Base-by-base conservation (phyloP, 805 yeast species). In the Clavispora fructus region DNA sequence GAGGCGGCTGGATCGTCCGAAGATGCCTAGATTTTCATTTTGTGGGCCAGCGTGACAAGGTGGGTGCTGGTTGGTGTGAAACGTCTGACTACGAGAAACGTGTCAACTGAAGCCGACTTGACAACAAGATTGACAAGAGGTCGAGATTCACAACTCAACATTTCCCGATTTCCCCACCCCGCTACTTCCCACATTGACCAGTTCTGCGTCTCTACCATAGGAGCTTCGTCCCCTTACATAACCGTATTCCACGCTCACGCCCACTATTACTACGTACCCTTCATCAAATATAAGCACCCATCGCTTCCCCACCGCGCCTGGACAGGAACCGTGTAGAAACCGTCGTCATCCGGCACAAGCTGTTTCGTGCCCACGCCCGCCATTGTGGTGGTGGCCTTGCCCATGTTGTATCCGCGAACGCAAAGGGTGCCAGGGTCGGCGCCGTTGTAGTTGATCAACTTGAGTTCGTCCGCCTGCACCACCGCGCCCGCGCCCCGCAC, bases 341-440 rank as follows among this genome's bases (percentile, higher is more conserved):
- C 77, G 29, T 68, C 69, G 13, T 25, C 25, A 25, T 52, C 55
- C 3, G 57, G 58, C 11, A n/a, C 17, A 2, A 48, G 42, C 30
- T 17, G 29, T 5, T 45, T 44, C 16, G 50, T 50, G 27, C 57
- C 58, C 8, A 48, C 49, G 14, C 40, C 43, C 7, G 35, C 44
- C 59, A 55, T 50, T 38, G 53, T 53, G 29, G 57, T 60, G 17
- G 56, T 59, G 13, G 64, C 60, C 52, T 74, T 81, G 0, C 90
- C 89, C 19, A 85, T 72, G 33, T 75, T 79, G 60, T 83, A 85
- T 0, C 92, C 94, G 46, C 92, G 68, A 1, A 78, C 67, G 50
- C 73, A 68, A 6, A 85, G 55, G 54, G 70, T 70, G 7, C 90
- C 89, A 35, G 67, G 66, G 16, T 57, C 57, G 13, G 61, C 56